These are phyloP conservation scores for Prunus salicina DNA, from an alignment of 306 rosid species.

Conservation along the genomic window DNA sequence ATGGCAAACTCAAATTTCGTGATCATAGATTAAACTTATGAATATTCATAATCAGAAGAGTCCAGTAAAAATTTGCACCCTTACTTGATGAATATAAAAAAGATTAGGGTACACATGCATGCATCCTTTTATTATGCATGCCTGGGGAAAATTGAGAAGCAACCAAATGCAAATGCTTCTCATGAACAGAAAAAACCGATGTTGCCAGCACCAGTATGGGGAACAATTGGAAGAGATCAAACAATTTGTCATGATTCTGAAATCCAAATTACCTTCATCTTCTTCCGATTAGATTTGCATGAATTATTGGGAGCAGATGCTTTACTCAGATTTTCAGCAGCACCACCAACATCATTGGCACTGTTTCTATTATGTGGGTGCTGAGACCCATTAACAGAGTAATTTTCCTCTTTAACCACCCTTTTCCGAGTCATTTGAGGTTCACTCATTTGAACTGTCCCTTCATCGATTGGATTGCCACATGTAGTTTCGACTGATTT, in stretches of 20 bases:
- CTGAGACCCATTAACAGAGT: conserved; percentile 42
- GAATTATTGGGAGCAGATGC: conserved; percentile 34
- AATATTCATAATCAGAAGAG: not conserved
- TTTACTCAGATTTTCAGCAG: conserved; percentile 41
- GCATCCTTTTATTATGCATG: too few species aligned
- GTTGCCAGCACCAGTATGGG: not conserved
- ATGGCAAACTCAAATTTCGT: not conserved
- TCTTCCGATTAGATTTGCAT: conserved; percentile 63
- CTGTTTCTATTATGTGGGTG: conserved; percentile 28
- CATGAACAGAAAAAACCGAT: not conserved
- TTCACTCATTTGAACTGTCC: conserved; percentile 33
- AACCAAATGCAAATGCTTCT: too few species aligned
- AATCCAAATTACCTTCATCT: conserved; percentile 61
- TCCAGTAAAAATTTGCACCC: not conserved
- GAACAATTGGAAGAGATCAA: not conserved
- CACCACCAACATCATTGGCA: conserved; percentile 23
- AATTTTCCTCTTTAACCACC: conserved; percentile 55
- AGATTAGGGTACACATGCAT: too few species aligned
- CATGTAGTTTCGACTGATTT: conserved; percentile 79
- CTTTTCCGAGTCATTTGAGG: conserved; percentile 24
- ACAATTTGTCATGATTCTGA: not conserved
- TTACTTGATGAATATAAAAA: too few species aligned
- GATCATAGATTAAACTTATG: not conserved
- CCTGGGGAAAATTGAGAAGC: not conserved
- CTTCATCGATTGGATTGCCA: conserved; percentile 42